A percentile compares a stretch with the other conserved stretches of the same genome.
Evolutionary conservation across 2,329 filamentous ascomycete species (phyloP).

Genomic region (Pseudogymnoascus destructans): DNA sequence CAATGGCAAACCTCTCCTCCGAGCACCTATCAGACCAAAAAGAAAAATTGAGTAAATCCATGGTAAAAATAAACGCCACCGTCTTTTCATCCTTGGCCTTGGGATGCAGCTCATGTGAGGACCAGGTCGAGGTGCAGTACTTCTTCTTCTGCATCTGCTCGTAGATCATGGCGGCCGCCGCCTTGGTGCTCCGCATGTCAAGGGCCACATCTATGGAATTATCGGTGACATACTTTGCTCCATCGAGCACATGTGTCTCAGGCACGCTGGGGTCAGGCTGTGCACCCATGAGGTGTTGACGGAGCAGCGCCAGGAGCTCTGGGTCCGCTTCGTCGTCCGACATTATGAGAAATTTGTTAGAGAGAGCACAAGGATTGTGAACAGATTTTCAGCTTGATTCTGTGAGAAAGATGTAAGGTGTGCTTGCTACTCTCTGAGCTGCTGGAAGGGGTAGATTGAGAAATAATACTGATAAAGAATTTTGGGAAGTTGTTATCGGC

Average conservation of each 20-base stretch:
- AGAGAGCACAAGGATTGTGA: not conserved
- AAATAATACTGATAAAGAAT: slow-evolving; percentile 8
- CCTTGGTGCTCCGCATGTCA: slow-evolving; percentile 69
- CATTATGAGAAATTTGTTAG: slow-evolving; percentile 38
- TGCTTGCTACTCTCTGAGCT: not conserved
- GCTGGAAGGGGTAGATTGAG: not conserved
- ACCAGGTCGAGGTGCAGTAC: slow-evolving; percentile 80
- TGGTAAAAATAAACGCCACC: slow-evolving; percentile 87
- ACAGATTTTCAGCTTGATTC: not conserved
- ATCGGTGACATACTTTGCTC: slow-evolving; percentile 77
- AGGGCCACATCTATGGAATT: slow-evolving; percentile 88
- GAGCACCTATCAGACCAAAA: slow-evolving; percentile 69
- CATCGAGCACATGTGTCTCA: slow-evolving; percentile 70
- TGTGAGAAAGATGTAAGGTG: not conserved
- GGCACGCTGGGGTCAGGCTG: slow-evolving; percentile 41
- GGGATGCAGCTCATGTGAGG: slow-evolving; percentile 79
- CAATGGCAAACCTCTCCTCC: slow-evolving; percentile 67
- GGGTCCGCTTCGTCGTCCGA: slow-evolving; percentile 85
- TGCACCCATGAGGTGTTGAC: slow-evolving; percentile 58
- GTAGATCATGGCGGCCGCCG: slow-evolving; percentile 68
- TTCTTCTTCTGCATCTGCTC: slow-evolving; percentile 67
- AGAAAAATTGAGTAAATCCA: slow-evolving; percentile 93
- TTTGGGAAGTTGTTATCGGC: slow-evolving; percentile 7
- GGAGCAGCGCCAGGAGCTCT: slow-evolving; percentile 74
- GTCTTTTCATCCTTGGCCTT: slow-evolving; percentile 66